These are phyloP conservation scores for Cadophora luteo-olivacea DNA, from an alignment of 2,329 filamentous ascomycete genomes.

Conservation along the genomic window DNA sequence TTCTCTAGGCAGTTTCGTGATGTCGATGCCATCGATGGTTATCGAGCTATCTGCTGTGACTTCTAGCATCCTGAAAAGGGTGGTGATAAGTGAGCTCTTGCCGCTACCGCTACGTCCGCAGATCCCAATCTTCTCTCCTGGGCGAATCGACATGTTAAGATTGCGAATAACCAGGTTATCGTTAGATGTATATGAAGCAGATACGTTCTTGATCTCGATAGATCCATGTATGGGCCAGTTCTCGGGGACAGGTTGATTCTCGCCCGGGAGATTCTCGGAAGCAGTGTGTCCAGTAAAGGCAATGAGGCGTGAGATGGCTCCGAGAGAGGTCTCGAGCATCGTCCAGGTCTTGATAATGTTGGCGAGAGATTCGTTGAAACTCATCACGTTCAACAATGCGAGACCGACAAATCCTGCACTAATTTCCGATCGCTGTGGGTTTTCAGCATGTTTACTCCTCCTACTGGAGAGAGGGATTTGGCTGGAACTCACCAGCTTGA, in stretches of 20 bases:
- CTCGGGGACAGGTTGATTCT: conserved; percentile 29
- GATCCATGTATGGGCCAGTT: conserved; percentile 39
- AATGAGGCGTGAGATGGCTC: conserved; percentile 38
- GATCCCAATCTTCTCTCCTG: conserved; percentile 56
- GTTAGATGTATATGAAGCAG: conserved; percentile 42
- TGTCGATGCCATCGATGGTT: conserved; percentile 54
- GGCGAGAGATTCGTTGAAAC: conserved; percentile 35
- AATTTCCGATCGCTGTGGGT: conserved; percentile 20
- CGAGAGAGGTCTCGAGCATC: conserved; percentile 39
- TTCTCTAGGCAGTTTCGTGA: conserved; percentile 51
- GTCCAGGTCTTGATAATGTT: conserved; percentile 38
- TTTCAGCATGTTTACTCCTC: neutral
- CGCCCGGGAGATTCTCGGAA: conserved; percentile 31
- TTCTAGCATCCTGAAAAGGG: conserved; percentile 57
- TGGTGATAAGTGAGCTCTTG: conserved; percentile 52
- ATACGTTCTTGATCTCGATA: conserved; percentile 45
- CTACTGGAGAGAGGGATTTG: neutral
- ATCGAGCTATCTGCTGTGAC: conserved; percentile 51
- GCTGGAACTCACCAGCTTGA: conserved; percentile 40
- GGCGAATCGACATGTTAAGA: conserved; percentile 55
- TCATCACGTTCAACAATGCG: conserved; percentile 42
- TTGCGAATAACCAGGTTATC: conserved; percentile 31
- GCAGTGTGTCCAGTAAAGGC: conserved; percentile 24
- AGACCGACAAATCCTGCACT: conserved; percentile 42
- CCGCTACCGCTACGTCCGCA: conserved; percentile 55